Evolutionary conservation across 164 flowering plant species (phyloP).

Genomic region (Magnolia changhungtana): DNA sequence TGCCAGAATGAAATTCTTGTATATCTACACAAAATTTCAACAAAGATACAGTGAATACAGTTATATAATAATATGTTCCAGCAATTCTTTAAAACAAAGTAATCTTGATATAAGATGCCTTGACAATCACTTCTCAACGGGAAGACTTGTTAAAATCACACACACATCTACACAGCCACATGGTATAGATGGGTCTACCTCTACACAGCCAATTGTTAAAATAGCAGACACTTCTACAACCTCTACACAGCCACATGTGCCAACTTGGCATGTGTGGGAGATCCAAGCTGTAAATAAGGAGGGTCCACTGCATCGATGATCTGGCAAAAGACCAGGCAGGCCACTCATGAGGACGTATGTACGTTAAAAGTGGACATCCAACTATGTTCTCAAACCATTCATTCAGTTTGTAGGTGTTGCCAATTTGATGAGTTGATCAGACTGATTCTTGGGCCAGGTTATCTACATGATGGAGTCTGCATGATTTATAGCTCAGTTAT

Average conservation of each 20-base stretch:
- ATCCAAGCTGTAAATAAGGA: background rate
- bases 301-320: background rate
- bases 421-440: background rate
- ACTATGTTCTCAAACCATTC: background rate
- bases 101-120: background rate
- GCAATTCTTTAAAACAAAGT: background rate
- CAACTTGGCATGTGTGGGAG: background rate
- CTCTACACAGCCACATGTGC: background rate
- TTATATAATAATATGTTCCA: background rate
- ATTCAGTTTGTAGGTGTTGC: background rate
- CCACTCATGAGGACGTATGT: background rate
- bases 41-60: background rate
- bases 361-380: background rate
- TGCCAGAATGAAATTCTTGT: slow-evolving; percentile 62
- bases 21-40: slow-evolving; percentile 36
- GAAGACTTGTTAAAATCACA: background rate
- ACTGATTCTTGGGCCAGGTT: background rate
- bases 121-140: background rate
- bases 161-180: background rate
- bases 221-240: background rate
- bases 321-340: background rate
- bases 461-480: background rate
- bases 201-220: background rate
- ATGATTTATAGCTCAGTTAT: background rate
- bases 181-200: background rate